Conservation (phyloP, 2,329 filamentous ascomycete genomes). For the Sporothrix pallida region DNA sequence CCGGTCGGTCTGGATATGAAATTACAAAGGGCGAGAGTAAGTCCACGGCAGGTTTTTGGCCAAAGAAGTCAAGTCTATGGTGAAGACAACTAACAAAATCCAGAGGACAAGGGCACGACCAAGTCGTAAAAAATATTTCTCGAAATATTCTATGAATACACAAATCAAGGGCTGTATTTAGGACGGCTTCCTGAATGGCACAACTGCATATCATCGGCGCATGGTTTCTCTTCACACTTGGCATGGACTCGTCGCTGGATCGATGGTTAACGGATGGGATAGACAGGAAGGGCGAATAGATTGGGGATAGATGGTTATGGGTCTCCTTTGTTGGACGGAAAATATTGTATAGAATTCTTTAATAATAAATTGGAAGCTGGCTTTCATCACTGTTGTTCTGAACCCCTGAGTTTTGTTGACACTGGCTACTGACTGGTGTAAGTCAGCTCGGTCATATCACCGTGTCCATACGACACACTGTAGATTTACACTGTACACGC, state of each 20-base stretch:
- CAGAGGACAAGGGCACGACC: constrained; percentile 33
- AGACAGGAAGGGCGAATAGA: background rate
- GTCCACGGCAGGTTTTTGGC: background rate
- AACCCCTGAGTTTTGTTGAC: background rate
- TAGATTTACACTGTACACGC: background rate
- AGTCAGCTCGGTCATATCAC: no score
- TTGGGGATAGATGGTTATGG: background rate
- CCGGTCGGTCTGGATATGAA: constrained; percentile 34
- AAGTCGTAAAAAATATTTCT: background rate
- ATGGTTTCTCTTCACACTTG: background rate
- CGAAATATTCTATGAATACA: background rate
- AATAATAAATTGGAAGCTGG: constrained; percentile 15
- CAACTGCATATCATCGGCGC: background rate
- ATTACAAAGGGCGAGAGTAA: constrained; percentile 36
- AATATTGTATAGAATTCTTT: background rate
- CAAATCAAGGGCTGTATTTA: no score
- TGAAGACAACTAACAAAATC: background rate
- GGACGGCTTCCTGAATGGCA: background rate
- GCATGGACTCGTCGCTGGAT: constrained; percentile 19
- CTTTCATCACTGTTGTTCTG: background rate
- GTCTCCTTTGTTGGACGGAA: background rate
- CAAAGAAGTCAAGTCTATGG: background rate
- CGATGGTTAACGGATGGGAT: background rate
- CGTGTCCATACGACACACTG: background rate
- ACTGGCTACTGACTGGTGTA: background rate